Conservation (phyloP, 352 stramenopile genomes). For the Globisporangium canariense region DNA sequence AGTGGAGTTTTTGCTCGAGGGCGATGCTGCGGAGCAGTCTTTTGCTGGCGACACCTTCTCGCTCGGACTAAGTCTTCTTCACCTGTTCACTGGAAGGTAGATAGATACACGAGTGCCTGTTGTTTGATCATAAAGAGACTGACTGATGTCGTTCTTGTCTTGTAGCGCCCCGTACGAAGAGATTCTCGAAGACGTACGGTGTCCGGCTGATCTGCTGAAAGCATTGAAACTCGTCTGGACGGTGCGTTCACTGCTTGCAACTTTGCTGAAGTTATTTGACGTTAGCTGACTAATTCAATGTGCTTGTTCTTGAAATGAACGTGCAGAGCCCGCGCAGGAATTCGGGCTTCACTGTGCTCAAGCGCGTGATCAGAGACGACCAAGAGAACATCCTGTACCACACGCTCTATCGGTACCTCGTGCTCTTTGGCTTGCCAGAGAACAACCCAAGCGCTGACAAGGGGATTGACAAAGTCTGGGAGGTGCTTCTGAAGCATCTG, state of each 20-base stretch:
- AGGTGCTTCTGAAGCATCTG: conserved; percentile 59
- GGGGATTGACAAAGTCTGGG: conserved; percentile 51
- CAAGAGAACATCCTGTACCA: conserved; percentile 90
- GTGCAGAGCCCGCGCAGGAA: conserved; percentile 42
- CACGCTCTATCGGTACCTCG: conserved; percentile 95
- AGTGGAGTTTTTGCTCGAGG: conserved; percentile 94
- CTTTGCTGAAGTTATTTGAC: not conserved
- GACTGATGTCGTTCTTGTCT: conserved; percentile 8
- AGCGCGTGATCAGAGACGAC: conserved; percentile 49
- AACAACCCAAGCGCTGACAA: conserved; percentile 43
- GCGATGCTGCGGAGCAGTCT: conserved; percentile 86
- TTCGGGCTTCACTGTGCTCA: conserved; percentile 67
- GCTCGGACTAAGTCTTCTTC: conserved; percentile 93
- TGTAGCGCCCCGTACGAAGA: conserved; percentile 96
- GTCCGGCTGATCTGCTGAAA: conserved; percentile 79
- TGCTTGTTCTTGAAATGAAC: not conserved
- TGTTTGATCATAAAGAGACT: not conserved
- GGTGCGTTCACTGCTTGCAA: conserved; percentile 26
- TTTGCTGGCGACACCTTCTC: conserved; percentile 95
- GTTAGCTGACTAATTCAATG: not conserved
- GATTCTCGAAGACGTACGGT: conserved; percentile 91
- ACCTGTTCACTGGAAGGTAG: conserved; percentile 94
- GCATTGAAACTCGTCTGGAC: conserved; percentile 90
- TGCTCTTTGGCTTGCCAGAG: conserved; percentile 92
- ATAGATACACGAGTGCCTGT: conserved; percentile 21